Conservation (phyloP, 345 rosid genomes). For the Boechera retrofracta region DNA sequence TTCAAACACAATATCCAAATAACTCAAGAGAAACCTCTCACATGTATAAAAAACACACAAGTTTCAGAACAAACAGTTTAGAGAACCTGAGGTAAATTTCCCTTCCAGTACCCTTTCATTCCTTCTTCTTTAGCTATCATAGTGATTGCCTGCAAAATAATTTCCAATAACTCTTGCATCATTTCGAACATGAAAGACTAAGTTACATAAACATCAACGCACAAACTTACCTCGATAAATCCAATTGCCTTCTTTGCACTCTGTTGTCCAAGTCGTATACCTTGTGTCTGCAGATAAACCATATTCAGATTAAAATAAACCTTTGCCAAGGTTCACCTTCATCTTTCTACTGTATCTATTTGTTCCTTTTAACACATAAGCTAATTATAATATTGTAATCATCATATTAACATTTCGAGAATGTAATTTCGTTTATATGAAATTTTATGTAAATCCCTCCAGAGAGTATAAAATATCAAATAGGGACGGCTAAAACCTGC, state of each 20-base stretch:
- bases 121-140: conserved; percentile 92
- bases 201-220: background rate
- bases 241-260: conserved; percentile 80
- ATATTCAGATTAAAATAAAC: background rate
- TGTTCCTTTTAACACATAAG: no score
- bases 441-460: no score
- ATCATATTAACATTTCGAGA: no score
- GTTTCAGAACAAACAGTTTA: conserved; percentile 15
- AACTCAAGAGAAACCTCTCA: conserved; percentile 21
- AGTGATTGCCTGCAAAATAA: conserved; percentile 65
- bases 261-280: conserved; percentile 70
- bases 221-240: conserved; percentile 64
- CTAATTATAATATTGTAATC: no score
- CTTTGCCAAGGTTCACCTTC: background rate
- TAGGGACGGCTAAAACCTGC: conserved; percentile 59
- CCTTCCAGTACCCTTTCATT: conserved; percentile 97
- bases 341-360: background rate
- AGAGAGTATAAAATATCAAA: background rate
- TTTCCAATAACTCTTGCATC: conserved; percentile 22
- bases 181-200: background rate
- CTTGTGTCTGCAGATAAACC: conserved; percentile 65
- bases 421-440: no score
- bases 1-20: conserved; percentile 21
- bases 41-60: background rate
- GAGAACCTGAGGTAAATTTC: conserved; percentile 94